Conservation (phyloP, 305 asterid species). For the Plantago lanceolata region DNA sequence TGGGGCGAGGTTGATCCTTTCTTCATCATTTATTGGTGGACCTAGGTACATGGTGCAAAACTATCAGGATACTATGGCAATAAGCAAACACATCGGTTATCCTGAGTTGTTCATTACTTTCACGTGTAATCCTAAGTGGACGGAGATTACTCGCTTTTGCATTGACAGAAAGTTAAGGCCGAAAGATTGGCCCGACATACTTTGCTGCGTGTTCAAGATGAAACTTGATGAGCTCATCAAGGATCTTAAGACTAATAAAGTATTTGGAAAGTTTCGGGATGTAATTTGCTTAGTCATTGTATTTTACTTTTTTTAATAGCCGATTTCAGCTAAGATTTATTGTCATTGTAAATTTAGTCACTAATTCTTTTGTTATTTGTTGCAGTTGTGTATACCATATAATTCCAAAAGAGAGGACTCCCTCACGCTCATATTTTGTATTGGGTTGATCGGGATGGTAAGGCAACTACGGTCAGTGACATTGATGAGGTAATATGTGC, state of each 20-base stretch:
- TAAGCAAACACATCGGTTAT: background rate
- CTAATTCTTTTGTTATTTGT: background rate
- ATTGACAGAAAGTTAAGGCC: background rate
- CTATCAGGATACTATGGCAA: background rate
- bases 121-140: constrained; percentile 1
- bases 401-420: background rate
- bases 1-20: background rate
- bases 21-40: background rate
- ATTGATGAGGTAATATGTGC: background rate
- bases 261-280: background rate
- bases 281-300: background rate
- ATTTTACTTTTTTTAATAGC: no score
- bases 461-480: no score
- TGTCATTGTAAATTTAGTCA: no score
- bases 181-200: background rate
- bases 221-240: background rate
- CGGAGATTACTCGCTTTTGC: background rate
- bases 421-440: background rate
- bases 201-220: background rate
- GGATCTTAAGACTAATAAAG: background rate
- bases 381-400: background rate
- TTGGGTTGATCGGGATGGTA: background rate
- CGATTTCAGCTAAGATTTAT: no score
- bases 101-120: background rate
- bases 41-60: background rate